Base-by-base conservation (phyloP, 2,329 filamentous ascomycete genomes). In the Boeremia lycopersici region DNA sequence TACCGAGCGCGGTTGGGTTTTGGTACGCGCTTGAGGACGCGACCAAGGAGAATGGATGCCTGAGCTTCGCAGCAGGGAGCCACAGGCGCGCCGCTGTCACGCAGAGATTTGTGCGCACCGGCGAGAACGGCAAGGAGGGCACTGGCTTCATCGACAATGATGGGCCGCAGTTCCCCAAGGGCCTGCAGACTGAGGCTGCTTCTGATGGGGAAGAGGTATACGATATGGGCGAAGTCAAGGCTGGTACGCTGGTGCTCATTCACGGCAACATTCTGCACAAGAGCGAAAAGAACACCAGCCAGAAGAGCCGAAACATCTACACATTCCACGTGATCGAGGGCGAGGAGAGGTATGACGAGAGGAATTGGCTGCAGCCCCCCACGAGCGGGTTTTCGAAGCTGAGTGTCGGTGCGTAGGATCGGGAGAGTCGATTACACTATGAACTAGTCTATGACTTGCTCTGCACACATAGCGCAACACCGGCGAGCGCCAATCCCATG, bases 21-120 rank as follows among this genome's bases (percentile, higher is more conserved):
- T 99, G 95, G 95, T 96, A 97, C 75, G 95, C 95, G 11, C 83
- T 99, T 34, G 93, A 99, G 78, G 93, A 98, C 75, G 91, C 91
- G 19, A 93, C 90, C 7, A 79, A 82, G 0, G 86, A 88, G 72
- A 99, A 99, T 74, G 95, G 92, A 1, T 96, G 93, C 68, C 75
- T 99, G 69, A 90, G 88, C 60, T 96, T 98, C 77, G 83, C 91
- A 63, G 87, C 86, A 0, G 93, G 93, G 0, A 91, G 88, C 63
- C 93, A 98, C 71, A 85, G 81, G 67, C 86, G 88, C 71, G 87
- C 88, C 2, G 84, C 86, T 10, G 81, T 98, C 9, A 78, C 78
- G 57, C 84, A 87, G 71, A 81, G 95, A 31, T 89, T 98, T 69
- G 91, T 97, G 53, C 82, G 92, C 57, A 83, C 65, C 33, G 65